Evolutionary conservation across 2,329 filamentous ascomycete genomes (phyloP), one percentile per base, ranked within the genome.

Genomic region (Clonostachys byssicola): DNA sequence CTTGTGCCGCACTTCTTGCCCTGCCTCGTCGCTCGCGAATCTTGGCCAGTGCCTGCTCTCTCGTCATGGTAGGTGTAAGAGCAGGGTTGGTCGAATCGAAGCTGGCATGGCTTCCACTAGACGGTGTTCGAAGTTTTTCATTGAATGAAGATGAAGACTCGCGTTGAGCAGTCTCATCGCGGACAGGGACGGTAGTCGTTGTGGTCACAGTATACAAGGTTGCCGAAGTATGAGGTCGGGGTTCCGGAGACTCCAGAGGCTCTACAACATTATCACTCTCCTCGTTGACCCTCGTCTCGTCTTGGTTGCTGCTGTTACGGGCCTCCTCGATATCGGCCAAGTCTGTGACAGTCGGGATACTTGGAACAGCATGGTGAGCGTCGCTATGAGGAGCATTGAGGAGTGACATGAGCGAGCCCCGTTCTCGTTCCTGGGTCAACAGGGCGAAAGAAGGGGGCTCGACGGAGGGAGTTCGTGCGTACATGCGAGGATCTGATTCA

Each of bases 31-130:
- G 75, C 66, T 89, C 84, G 46, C 83, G 77, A 54, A 92, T 92
- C 61, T 85, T 82, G 47, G 85, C 85, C 14, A 92, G 75, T 5
- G 88, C 88, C 63, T 90, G 77, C 62, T 90, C 88, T 46, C 88
- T 77, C 23, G 81, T 81, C 78, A 86, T 83, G 38, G 82, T 86
- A 6, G 81, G 80, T 40, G 77, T 83, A 50, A 85, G 62, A 10
- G 80, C 80, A 17, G 79, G 78, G 59, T 83, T 77, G 50, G 66
- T 76, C 39, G 70, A 59, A 60, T 82, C 78, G 54, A 81, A 82
- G 46, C 62, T 67, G 45, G 54, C 60, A 48, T 54, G 63, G 52
- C 63, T 67, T 42, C 60, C 62, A 40, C 58, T 61, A 5, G 68
- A 73, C 2, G 73, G 73, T 1, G 73, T 77, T 44, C 70, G 70